These are phyloP conservation scores for Aureobasidium melanogenum DNA, from an alignment of 2,329 filamentous ascomycete species.

Conservation along the genomic window DNA sequence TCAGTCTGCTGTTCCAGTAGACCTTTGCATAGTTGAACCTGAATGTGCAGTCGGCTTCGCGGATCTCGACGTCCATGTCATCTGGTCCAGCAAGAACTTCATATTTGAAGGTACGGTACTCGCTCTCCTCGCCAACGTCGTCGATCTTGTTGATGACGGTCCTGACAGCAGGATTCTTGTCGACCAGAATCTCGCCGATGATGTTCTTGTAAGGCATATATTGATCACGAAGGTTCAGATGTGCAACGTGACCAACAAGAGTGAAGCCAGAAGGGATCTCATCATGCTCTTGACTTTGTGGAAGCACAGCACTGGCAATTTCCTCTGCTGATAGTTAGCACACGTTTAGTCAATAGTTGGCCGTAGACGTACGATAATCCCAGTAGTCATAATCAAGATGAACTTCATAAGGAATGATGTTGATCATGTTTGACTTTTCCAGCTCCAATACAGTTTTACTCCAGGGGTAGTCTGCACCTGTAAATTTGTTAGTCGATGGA, in stretches of 20 bases:
- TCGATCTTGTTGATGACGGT: slow-evolving; percentile 97
- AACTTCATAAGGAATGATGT: slow-evolving; percentile 66
- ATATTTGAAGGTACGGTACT: slow-evolving; percentile 87
- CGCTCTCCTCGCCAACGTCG: slow-evolving; percentile 73
- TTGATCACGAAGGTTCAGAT: slow-evolving; percentile 77
- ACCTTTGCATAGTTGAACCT: slow-evolving; percentile 91
- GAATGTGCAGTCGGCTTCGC: slow-evolving; percentile 79
- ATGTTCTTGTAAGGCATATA: slow-evolving; percentile 80
- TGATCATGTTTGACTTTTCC: slow-evolving; percentile 58
- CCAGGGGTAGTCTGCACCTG: slow-evolving; percentile 58
- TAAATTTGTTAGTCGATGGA: background rate
- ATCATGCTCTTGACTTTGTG: slow-evolving; percentile 65
- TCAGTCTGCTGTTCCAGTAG: slow-evolving; percentile 93
- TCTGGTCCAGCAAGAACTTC: slow-evolving; percentile 77
- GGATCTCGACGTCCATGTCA: slow-evolving; percentile 74
- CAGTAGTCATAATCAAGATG: slow-evolving; percentile 77
- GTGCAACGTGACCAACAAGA: slow-evolving; percentile 77
- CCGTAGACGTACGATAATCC: slow-evolving; percentile 57
- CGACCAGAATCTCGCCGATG: slow-evolving; percentile 75
- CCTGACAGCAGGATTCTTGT: slow-evolving; percentile 73
- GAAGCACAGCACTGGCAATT: slow-evolving; percentile 72
- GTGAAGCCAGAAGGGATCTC: slow-evolving; percentile 83
- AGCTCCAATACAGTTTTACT: slow-evolving; percentile 60
- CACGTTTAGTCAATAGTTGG: background rate
- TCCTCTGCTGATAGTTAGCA: slow-evolving; percentile 45